Conservation (phyloP, 2,329 filamentous ascomycete species). For the Monosporascus sp. region DNA sequence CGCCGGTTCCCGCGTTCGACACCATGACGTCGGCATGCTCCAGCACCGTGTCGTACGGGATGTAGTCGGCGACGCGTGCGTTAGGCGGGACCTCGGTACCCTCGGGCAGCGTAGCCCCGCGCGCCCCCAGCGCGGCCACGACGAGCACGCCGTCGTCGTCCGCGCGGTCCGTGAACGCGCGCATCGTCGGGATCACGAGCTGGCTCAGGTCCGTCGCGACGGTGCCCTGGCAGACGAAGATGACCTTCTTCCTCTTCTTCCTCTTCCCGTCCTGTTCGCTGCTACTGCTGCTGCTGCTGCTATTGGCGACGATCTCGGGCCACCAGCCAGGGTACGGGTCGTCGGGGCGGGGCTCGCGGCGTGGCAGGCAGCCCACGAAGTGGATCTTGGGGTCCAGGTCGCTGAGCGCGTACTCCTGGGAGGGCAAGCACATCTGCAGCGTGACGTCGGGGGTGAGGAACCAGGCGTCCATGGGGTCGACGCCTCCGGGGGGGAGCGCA, state of each 20-base stretch:
- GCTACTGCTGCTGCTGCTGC: conserved; percentile 1
- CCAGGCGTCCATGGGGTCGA: conserved; percentile 22
- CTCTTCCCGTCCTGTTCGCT: conserved; percentile 1
- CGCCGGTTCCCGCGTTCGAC: conserved; percentile 12
- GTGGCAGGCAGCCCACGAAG: conserved; percentile 37
- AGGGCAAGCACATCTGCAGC: conserved; percentile 30
- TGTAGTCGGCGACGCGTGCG: conserved; percentile 38
- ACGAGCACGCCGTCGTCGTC: conserved; percentile 32
- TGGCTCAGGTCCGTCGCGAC: conserved; percentile 31
- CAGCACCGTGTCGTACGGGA: conserved; percentile 42
- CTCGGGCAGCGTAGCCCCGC: conserved; percentile 21
- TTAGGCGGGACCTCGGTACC: conserved; percentile 27
- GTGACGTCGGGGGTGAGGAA: conserved; percentile 25
- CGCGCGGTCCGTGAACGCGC: conserved; percentile 32
- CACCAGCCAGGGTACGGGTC: conserved; percentile 39
- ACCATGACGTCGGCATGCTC: conserved; percentile 27
- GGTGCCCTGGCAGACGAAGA: conserved; percentile 45
- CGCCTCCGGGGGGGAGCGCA: conserved; percentile 3
- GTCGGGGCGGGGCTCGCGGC: conserved; percentile 21
- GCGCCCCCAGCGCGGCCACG: conserved; percentile 27
- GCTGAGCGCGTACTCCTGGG: conserved; percentile 28
- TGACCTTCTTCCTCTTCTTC: conserved; percentile 29
- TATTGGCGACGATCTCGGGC: conserved; percentile 32
- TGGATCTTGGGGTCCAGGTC: conserved; percentile 33
- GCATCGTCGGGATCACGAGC: conserved; percentile 39